Conservation (phyloP, 2,329 filamentous ascomycete genomes). For the Anisogramma anomala region DNA sequence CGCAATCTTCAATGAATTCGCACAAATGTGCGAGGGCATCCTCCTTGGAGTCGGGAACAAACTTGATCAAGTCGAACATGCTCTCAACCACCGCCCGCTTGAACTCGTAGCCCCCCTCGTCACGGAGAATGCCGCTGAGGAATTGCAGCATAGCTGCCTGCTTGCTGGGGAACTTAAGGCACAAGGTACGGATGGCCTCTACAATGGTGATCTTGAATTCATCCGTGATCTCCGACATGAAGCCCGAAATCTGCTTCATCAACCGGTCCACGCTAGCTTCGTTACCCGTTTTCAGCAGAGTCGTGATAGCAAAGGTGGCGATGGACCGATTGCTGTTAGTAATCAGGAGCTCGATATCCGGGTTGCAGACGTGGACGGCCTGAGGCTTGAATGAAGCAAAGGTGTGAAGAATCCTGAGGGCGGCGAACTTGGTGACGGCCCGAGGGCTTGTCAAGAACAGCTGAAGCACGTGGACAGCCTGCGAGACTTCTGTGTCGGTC, state of each 20-base stretch:
- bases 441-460: constrained; percentile 93
- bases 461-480: constrained; percentile 90
- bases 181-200: constrained; percentile 90
- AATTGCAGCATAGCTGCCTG: constrained; percentile 97
- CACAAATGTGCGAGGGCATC: constrained; percentile 86
- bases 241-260: constrained; percentile 96
- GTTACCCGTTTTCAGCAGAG: constrained; percentile 94
- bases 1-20: constrained; percentile 98
- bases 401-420: constrained; percentile 89
- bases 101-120: constrained; percentile 97
- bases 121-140: constrained; percentile 88
- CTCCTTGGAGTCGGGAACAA: constrained; percentile 78
- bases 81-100: constrained; percentile 96
- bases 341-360: constrained; percentile 92
- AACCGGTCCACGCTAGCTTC: constrained; percentile 92
- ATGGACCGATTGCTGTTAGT: constrained; percentile 96
- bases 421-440: constrained; percentile 93
- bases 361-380: constrained; percentile 86
- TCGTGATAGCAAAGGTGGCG: constrained; percentile 96
- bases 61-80: constrained; percentile 99
- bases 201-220: constrained; percentile 99
- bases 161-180: constrained; percentile 95
- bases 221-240: constrained; percentile 98
- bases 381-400: constrained; percentile 95
- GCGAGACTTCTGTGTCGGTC: constrained; percentile 78